A percentile compares a stretch with the other conserved stretches of the same genome.
phyloP scores from a whole-genome alignment of 164 flowering plant genomes.

The Buxus sempervirens region DNA sequence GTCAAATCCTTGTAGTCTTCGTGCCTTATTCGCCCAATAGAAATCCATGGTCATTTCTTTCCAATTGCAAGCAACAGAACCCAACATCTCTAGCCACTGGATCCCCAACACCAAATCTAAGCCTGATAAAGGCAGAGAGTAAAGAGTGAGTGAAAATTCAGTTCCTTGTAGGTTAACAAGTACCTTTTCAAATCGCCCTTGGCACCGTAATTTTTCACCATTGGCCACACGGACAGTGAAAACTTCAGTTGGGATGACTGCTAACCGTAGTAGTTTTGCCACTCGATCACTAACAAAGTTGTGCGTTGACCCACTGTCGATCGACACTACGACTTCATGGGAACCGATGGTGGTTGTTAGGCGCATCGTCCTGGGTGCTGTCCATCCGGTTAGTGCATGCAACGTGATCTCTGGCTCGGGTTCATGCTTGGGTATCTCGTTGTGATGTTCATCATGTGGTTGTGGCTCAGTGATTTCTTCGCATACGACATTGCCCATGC shows the following conservation, averaged over 20 bases:
- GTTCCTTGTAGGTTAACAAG: neutral
- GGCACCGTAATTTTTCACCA: neutral
- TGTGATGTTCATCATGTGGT: too few species aligned
- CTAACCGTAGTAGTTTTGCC: neutral
- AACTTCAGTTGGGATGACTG: neutral
- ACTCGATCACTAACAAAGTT: slow-evolving; percentile 2
- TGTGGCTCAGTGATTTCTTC: too few species aligned
- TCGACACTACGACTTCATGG: neutral
- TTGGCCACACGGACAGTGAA: neutral
- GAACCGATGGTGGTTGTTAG: neutral
- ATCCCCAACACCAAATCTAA: neutral
- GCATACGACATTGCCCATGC: too few species aligned
- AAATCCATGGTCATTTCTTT: slow-evolving; percentile 4
- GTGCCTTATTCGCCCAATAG: neutral
- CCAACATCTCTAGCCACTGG: neutral
- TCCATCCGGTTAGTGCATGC: neutral
- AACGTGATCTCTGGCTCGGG: too few species aligned
- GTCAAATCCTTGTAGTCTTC: neutral
- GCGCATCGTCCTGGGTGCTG: neutral
- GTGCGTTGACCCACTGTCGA: slow-evolving; percentile 12
- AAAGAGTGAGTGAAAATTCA: neutral
- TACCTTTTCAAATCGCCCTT: neutral
- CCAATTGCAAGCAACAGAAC: slow-evolving; percentile 2
- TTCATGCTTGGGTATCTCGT: too few species aligned
- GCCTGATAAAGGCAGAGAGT: neutral